phyloP scores from a whole-genome alignment of 1,284 basidiomycete genomes.

The Ceraceosorus bombacis region DNA sequence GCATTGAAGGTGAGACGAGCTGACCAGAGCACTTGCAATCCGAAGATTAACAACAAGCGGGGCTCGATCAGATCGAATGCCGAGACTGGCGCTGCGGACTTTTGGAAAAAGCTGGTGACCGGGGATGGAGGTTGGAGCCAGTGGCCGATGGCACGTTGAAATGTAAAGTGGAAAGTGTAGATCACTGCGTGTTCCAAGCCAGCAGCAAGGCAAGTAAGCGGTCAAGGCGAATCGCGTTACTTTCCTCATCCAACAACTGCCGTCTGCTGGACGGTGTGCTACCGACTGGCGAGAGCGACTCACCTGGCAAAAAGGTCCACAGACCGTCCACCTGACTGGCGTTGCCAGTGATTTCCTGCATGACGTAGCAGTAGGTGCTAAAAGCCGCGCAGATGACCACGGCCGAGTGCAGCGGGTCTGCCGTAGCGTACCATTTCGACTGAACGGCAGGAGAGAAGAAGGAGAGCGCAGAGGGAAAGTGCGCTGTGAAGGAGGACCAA shows the following conservation, averaged over 20 bases:
- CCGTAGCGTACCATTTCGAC: constrained; percentile 25
- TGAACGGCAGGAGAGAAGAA: constrained; percentile 9
- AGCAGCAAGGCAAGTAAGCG: background rate
- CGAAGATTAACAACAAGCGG: constrained; percentile 48
- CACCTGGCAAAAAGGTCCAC: constrained; percentile 33
- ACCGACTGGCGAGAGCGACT: background rate
- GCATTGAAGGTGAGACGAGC: constrained; percentile 72
- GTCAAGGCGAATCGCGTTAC: background rate
- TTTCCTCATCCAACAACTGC: background rate
- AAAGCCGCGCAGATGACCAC: constrained; percentile 31
- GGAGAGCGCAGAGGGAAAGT: constrained; percentile 13
- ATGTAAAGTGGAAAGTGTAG: constrained; percentile 38
- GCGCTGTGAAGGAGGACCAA: too few relatives aligned
- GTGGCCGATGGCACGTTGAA: constrained; percentile 32
- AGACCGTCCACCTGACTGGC: constrained; percentile 42
- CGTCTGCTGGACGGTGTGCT: too few relatives aligned
- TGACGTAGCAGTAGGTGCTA: constrained; percentile 31
- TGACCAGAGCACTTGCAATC: constrained; percentile 45
- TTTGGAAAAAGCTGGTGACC: background rate
- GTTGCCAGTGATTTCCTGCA: constrained; percentile 40
- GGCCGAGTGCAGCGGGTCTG: constrained; percentile 34
- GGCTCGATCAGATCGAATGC: constrained; percentile 38
- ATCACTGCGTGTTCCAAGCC: constrained; percentile 18
- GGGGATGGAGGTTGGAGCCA: constrained; percentile 13
- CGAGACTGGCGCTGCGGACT: background rate